Percentiles rank a stretch among this genome's conserved stretches.
phyloP scores from a whole-genome alignment of 441 rosid genomes.

The Brassica balearica region DNA sequence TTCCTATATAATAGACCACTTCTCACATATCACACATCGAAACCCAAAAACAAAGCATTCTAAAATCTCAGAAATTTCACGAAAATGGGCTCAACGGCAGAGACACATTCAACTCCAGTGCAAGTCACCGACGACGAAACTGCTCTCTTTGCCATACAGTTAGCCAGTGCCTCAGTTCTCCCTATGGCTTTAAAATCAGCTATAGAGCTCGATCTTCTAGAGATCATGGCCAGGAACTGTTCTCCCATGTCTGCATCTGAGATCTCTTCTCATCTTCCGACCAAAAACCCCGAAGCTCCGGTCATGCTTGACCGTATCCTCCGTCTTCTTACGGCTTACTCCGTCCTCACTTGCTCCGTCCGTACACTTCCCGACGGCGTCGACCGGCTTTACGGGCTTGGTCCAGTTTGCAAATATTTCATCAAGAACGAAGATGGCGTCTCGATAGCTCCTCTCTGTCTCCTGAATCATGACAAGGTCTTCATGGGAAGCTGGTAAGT shows the following conservation, averaged over 20 bases:
- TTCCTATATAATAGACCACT: conserved; percentile 5
- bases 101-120: conserved; percentile 11
- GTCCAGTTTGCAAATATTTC: conserved; percentile 1
- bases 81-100: conserved; percentile 1
- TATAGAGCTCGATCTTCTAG: conserved; percentile 8
- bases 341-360: conserved; percentile 8
- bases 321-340: conserved; percentile 6
- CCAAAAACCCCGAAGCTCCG: conserved; percentile 13
- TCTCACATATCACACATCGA: neutral
- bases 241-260: conserved; percentile 13
- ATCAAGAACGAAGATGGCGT: conserved; percentile 14
- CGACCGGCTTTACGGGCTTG: conserved; percentile 6
- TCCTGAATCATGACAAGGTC: conserved; percentile 20
- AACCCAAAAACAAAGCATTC: neutral
- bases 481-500: conserved; percentile 20
- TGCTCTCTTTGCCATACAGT: conserved; percentile 11
- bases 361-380: neutral
- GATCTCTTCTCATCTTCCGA: conserved; percentile 4
- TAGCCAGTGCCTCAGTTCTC: conserved; percentile 11
- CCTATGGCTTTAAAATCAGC: conserved; percentile 8
- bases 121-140: neutral
- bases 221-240: conserved; percentile 9
- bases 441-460: conserved; percentile 16
- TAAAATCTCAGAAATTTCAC: neutral
- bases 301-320: conserved; percentile 6